Percentiles rank a stretch among this genome's conserved stretches.
Conservation (phyloP, 768 basidiomycete species). For the Boletus huronensis region DNA sequence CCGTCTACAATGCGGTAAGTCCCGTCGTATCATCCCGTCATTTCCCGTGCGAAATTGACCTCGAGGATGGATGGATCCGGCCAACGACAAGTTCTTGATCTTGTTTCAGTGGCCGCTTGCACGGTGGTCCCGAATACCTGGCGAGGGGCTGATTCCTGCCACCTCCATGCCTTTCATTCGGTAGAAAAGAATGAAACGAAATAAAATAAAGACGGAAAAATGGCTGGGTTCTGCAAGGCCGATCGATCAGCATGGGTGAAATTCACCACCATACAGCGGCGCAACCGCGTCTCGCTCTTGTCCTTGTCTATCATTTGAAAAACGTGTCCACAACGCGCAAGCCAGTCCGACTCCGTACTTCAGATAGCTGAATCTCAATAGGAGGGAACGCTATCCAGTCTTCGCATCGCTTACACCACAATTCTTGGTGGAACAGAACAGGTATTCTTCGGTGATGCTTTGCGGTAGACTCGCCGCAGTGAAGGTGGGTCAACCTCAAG, state of each 20-base stretch:
- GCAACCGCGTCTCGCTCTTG: neutral
- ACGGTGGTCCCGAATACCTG: neutral
- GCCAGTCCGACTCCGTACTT: neutral
- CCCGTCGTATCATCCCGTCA: neutral
- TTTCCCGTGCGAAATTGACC: neutral
- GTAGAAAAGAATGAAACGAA: neutral
- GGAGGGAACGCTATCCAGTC: neutral
- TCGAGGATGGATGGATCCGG: neutral
- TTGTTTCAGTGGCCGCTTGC: neutral
- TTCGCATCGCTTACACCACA: neutral
- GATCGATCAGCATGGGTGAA: neutral
- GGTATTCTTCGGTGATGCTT: neutral
- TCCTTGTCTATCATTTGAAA: neutral
- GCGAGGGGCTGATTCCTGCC: neutral
- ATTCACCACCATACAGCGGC: neutral
- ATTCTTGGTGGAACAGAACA: neutral
- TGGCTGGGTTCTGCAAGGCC: neutral
- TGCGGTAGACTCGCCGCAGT: neutral
- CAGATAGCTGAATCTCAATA: neutral
- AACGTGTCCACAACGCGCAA: slow-evolving; percentile 1
- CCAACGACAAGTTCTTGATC: neutral
- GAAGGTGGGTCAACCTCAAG: slow-evolving; percentile 3
- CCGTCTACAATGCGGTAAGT: neutral
- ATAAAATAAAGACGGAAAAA: neutral
- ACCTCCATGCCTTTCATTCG: neutral